Conservation (phyloP, 2,329 filamentous ascomycete genomes). For the Beauveria pseudobassiana region DNA sequence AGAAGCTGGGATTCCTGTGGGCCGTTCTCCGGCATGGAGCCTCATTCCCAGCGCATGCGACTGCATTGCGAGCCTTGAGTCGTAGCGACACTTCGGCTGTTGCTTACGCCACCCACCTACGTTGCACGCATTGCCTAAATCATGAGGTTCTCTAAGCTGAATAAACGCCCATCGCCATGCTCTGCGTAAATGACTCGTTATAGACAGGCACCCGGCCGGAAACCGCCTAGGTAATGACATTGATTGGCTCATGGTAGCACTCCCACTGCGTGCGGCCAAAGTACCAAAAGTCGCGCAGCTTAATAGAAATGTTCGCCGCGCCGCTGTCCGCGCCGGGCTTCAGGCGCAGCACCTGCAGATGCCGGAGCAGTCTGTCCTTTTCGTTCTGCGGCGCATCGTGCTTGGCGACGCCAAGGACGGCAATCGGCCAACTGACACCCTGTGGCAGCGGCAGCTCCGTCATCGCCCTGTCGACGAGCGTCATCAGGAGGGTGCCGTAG, state of each 20-base stretch:
- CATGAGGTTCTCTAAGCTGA: background rate
- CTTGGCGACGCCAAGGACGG: background rate
- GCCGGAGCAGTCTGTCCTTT: background rate
- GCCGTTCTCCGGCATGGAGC: background rate
- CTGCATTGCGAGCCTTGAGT: background rate
- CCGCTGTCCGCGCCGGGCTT: slow-evolving; percentile 4
- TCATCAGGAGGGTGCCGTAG: background rate
- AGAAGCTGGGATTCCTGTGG: background rate
- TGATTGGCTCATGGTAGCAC: slow-evolving; percentile 5
- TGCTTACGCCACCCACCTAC: no score
- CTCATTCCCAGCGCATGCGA: background rate
- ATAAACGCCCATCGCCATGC: background rate
- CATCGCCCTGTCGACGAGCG: background rate
- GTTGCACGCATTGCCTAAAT: background rate
- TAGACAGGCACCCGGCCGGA: background rate
- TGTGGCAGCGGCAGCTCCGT: background rate
- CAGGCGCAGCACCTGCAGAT: background rate
- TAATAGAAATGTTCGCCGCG: background rate
- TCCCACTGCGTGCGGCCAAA: slow-evolving; percentile 6
- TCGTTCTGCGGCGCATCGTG: slow-evolving; percentile 1
- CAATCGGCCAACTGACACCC: slow-evolving; percentile 6
- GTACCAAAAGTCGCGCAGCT: slow-evolving; percentile 8
- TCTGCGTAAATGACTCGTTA: background rate
- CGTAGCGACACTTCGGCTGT: background rate
- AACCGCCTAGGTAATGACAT: slow-evolving; percentile 1